Conservation (phyloP, 1,139 yeast species). For the Magnusiomyces sp. region DNA sequence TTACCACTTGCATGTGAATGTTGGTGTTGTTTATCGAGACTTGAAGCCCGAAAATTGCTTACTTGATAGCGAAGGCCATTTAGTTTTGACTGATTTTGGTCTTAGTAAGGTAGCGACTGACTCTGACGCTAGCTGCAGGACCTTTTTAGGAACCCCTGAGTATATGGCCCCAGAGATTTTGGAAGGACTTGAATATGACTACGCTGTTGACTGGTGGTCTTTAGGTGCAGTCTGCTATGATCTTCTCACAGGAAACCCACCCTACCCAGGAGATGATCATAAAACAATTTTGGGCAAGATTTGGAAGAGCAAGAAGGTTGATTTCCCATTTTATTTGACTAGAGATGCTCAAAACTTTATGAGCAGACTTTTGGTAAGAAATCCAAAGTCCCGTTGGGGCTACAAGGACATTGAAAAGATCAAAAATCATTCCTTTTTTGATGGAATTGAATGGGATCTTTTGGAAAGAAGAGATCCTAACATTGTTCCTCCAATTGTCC, state of each 20-base stretch:
- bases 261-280: constrained; percentile 84
- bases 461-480: constrained; percentile 40
- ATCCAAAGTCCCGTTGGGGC: constrained; percentile 67
- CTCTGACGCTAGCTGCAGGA: constrained; percentile 46
- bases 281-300: constrained; percentile 77
- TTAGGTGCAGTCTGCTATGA: constrained; percentile 85
- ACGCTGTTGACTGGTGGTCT: constrained; percentile 95
- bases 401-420: constrained; percentile 55
- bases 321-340: constrained; percentile 73
- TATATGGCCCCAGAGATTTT: constrained; percentile 96
- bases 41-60: constrained; percentile 91
- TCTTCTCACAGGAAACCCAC: constrained; percentile 85
- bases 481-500: constrained; percentile 71
- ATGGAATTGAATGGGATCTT: constrained; percentile 68
- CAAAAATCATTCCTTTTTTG: constrained; percentile 68
- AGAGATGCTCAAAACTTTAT: constrained; percentile 80
- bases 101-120: constrained; percentile 58
- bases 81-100: constrained; percentile 88
- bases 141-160: constrained; percentile 90
- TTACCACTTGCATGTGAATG: constrained; percentile 65
- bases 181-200: constrained; percentile 77
- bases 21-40: constrained; percentile 86
- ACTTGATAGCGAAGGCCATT: constrained; percentile 67
- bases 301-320: constrained; percentile 56
- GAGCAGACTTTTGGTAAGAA: constrained; percentile 62